Base-by-base conservation (phyloP, 2,329 filamentous ascomycete genomes). In the Shiraia sp. region DNA sequence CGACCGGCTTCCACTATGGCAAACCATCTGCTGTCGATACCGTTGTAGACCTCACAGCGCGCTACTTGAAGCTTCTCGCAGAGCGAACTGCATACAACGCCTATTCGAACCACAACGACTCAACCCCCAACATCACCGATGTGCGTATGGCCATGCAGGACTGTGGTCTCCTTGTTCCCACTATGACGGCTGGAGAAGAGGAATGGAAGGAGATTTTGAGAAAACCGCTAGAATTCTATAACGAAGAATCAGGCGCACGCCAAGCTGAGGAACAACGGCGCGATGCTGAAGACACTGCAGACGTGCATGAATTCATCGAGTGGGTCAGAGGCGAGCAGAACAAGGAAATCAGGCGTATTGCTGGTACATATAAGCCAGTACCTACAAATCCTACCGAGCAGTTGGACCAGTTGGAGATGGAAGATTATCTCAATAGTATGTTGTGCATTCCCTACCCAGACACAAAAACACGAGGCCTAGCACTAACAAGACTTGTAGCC, bases 61-160 rank as follows among this genome's bases (percentile, higher is more conserved):
- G 88, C 53, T 95, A 96, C 70, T 75, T 97, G 43, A 75, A 82
- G 15, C 74, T 88, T 3, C 81, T 96, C 14, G 88, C 88, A 49
- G 80, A 84, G 47, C 79, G 82, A 25, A 87, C 90, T 0, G 86
- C 86, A 3, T 74, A 78, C 16, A 85, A 92, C 69, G 87, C 89
- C 4, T 75, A 78, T 12, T 81, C 85, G 53, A 88, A 85, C 65
- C 83, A 87, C 69, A 79, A 83, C 52, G 80, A 82, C 49, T 76
- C 82, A 41, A 76, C 78, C 14, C 75, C 87, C 1, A 80, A 78
- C 29, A 71, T 96, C 16, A 83, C 85, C 49, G 91, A 97, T 69
- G 81, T 96, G 54, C 84, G 90, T 55, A 83, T 93, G 75, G 92
- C 91, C 3, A 78, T 97, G 55, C 83, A 91, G 63, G 87, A 95